Percentiles rank a stretch among this genome's conserved stretches.
phyloP scores from a whole-genome alignment of 345 rosid species.

The Trapa incisa region DNA sequence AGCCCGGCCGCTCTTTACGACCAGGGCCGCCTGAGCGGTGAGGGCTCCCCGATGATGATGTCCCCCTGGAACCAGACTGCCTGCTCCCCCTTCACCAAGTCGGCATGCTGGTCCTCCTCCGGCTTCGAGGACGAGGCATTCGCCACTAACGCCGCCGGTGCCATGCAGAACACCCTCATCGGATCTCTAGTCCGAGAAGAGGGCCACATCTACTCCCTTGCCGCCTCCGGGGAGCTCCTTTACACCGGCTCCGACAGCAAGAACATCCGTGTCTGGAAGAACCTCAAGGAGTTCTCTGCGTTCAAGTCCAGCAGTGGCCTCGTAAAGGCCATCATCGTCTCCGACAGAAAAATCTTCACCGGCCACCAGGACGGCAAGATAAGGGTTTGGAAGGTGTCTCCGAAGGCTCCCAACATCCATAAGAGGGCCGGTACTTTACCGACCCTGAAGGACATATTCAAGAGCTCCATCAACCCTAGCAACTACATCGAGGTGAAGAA shows the following conservation, averaged over 20 bases:
- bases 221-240: conserved; percentile 67
- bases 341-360: conserved; percentile 70
- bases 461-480: conserved; percentile 75
- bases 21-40: conserved; percentile 53
- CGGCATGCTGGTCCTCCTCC: conserved; percentile 26
- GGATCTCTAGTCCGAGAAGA: conserved; percentile 89
- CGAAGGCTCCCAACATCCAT: conserved; percentile 50
- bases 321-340: conserved; percentile 75
- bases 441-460: conserved; percentile 71
- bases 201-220: conserved; percentile 92
- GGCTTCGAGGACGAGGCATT: conserved; percentile 26
- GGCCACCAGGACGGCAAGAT: conserved; percentile 96
- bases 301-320: conserved; percentile 89
- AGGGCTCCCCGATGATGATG: conserved; percentile 96
- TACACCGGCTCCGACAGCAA: conserved; percentile 96
- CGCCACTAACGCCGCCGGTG: conserved; percentile 16
- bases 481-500: conserved; percentile 64
- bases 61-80: conserved; percentile 81
- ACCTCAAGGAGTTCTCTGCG: conserved; percentile 68
- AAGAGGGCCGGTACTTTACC: conserved; percentile 76
- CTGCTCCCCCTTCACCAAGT: conserved; percentile 29
- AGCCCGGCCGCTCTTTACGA: conserved; percentile 33
- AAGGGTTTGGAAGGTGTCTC: conserved; percentile 73
- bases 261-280: conserved; percentile 94
- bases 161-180: conserved; percentile 43